phyloP scores from a whole-genome alignment of 176 grass and related monocot species.

The Oryza nivara region DNA sequence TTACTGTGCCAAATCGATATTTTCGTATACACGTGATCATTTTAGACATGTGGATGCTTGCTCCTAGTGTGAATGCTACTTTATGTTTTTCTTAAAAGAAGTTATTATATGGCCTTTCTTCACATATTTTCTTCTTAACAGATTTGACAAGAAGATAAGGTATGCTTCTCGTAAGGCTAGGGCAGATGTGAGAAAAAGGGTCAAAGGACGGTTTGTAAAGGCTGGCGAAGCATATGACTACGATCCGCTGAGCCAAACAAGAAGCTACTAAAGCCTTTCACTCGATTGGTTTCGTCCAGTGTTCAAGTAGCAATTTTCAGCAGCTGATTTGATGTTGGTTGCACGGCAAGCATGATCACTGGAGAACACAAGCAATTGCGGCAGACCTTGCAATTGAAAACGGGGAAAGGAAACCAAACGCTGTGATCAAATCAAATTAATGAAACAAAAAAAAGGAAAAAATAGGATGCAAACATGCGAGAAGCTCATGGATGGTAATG shows the following conservation, averaged over 20 bases:
- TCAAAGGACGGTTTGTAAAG: conserved; percentile 93
- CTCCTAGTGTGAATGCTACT: background rate
- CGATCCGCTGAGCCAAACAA: conserved; percentile 75
- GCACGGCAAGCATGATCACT: conserved; percentile 25
- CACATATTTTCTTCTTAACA: conserved; percentile 40
- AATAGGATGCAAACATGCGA: conserved; percentile 28
- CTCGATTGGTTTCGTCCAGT: conserved; percentile 19
- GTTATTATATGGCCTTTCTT: conserved; percentile 17
- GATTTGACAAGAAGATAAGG: conserved; percentile 98
- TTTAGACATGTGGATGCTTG: background rate
- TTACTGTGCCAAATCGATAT: conserved; percentile 20
- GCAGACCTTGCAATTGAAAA: conserved; percentile 14
- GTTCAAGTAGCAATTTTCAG: conserved; percentile 46
- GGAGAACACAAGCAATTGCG: conserved; percentile 17
- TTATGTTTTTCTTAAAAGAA: background rate
- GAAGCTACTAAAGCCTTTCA: conserved; percentile 59
- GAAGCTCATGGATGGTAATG: conserved; percentile 38
- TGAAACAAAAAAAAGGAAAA: conserved; percentile 33
- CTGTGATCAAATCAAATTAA: conserved; percentile 34
- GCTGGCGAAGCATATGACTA: conserved; percentile 97
- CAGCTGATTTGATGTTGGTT: conserved; percentile 34
- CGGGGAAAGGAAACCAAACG: background rate
- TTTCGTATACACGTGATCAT: background rate
- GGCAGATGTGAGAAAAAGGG: conserved; percentile 84
- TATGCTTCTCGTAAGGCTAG: conserved; percentile 97